Evolutionary conservation across 1,284 basidiomycete genomes (phyloP).

Genomic region (Ceratobasidium sp.): DNA sequence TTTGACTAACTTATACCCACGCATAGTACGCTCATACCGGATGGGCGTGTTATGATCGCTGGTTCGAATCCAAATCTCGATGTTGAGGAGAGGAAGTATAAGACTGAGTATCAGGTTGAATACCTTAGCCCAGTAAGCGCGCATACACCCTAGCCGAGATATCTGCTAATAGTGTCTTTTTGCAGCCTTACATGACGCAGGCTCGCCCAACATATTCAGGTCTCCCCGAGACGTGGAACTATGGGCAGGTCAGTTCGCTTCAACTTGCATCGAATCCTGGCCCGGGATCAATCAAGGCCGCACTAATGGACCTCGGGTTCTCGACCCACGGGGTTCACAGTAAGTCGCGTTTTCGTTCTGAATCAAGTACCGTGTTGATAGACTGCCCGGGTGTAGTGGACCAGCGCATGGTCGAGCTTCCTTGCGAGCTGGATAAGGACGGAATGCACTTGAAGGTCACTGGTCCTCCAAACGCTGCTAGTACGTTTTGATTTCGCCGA

Average conservation of each 20-base stretch:
- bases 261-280: too few relatives aligned
- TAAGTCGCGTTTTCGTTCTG: constrained; percentile 27
- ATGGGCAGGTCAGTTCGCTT: constrained; percentile 64
- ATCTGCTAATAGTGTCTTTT: too few relatives aligned
- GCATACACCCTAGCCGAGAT: too few relatives aligned
- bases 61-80: constrained; percentile 91
- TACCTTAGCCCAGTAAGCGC: constrained; percentile 80
- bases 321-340: constrained; percentile 84
- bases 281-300: too few relatives aligned
- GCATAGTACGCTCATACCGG: constrained; percentile 72
- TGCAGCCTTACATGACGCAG: constrained; percentile 53
- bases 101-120: constrained; percentile 88
- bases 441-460: constrained; percentile 64
- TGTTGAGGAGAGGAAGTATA: constrained; percentile 68
- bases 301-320: constrained; percentile 82
- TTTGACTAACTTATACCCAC: too few relatives aligned
- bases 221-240: constrained; percentile 64
- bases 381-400: constrained; percentile 61
- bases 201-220: constrained; percentile 67
- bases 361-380: background rate
- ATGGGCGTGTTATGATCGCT: constrained; percentile 80
- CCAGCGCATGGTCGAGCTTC: constrained; percentile 79
- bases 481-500: background rate
- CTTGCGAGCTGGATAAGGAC: constrained; percentile 57
- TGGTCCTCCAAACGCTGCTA: constrained; percentile 66